Base-by-base conservation (phyloP, 2,329 filamentous ascomycete species). In the Colletotrichum spaethianum region DNA sequence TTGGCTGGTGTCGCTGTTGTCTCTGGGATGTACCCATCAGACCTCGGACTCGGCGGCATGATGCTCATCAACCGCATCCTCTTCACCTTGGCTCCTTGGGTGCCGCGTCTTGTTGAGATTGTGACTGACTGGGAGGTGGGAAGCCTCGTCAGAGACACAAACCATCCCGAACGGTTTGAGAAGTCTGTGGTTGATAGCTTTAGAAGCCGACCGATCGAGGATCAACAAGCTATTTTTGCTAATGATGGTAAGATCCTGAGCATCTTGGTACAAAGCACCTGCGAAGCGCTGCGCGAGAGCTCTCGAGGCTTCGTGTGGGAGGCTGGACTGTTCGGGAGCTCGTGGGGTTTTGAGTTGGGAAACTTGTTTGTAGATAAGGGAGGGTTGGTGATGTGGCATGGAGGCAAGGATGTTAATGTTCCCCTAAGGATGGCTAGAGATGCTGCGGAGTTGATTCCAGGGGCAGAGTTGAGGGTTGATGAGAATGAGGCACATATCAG, bases 201-300 rank as follows among this genome's bases (percentile, higher is more conserved):
- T 60, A 62, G 63, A 36, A 55, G 53, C 26, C 16, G 62, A 66
- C 28, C 57, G 18, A 23, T 46, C 1, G 62, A 18, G 11, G 78
- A 26, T 36, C 83, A 72, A 73, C 80, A 40, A 31, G 82, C 3
- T 59, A 18, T 61, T 18, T n/a, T 44, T n/a, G 57, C 38, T 5
- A 40, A 33, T 18, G 40, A 61, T 4, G 57, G 28, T 11, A 61
- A 33, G 40, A 23, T 60, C 18, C 40, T 60, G 38, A 26, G 26
- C 5, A 7, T 44, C 5, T 7, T 60, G 4, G 57, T 28, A 14
- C 36, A 60, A 38, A 60, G 57, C 4, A 60, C 57, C 2, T 23
- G 40, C 7, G 57, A 60, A 2, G 23, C 57, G 16, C 18, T 60
- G 38, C 16, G 36, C n/a, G 57, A 33, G 16, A 44, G 57, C 5